A percentile compares a stretch with the other conserved stretches of the same genome.
phyloP scores from a whole-genome alignment of 2,329 filamentous ascomycete species.

The Emmonsia crescens region DNA sequence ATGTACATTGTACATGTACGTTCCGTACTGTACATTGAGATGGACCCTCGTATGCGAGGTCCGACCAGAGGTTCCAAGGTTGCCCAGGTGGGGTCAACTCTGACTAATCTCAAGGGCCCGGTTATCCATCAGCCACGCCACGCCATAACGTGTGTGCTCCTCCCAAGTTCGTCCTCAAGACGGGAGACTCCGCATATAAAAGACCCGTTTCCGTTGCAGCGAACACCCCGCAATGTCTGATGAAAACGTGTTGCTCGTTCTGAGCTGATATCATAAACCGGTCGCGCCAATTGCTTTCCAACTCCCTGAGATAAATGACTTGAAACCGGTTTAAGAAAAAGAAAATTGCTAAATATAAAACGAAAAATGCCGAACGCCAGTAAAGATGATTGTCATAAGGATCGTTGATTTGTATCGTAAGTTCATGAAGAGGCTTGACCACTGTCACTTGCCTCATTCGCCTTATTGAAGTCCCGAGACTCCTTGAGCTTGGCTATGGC shows the following conservation, averaged over 20 bases:
- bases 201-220: background rate
- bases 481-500: conserved; percentile 45
- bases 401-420: background rate
- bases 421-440: conserved; percentile 8
- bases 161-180: background rate
- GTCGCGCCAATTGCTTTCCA: background rate
- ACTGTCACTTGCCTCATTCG: conserved; percentile 11
- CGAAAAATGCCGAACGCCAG: background rate
- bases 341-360: background rate
- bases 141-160: background rate
- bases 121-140: no score
- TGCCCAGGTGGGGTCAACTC: no score
- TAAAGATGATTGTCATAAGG: background rate
- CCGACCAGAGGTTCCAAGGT: no score
- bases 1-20: no score
- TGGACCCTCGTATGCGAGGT: no score
- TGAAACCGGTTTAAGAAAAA: background rate
- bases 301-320: background rate
- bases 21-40: no score
- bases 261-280: background rate
- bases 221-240: background rate
- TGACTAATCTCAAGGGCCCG: no score
- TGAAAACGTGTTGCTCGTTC: background rate
- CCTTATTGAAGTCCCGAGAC: conserved; percentile 5
- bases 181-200: background rate